Evolutionary conservation across 2,329 filamentous ascomycete genomes (phyloP).

Genomic region (Arthrobotrys megalospora): DNA sequence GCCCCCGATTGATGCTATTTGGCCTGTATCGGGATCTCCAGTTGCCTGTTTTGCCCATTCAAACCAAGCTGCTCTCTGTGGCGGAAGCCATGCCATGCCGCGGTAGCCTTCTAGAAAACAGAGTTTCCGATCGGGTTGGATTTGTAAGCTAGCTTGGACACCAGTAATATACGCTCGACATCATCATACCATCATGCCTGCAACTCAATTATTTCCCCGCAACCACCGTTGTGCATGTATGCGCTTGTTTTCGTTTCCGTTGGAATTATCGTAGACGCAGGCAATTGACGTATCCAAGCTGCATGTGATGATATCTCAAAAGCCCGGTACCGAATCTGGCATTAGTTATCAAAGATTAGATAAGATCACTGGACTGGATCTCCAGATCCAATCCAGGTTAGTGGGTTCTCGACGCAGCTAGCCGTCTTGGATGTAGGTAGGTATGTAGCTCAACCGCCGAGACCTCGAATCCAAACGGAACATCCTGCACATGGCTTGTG

Average conservation of each 20-base stretch:
- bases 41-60: constrained; percentile 18
- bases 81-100: not conserved
- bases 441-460: not conserved
- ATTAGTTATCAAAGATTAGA: constrained; percentile 4
- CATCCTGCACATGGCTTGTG: constrained; percentile 10
- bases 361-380: constrained; percentile 9
- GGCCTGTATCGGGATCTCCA: constrained; percentile 15
- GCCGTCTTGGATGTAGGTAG: not conserved
- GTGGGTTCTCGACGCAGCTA: not conserved
- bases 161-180: not conserved
- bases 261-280: not conserved
- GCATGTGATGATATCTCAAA: not conserved
- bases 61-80: not conserved
- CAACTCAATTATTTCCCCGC: not conserved
- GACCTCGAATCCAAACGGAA: constrained; percentile 7
- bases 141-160: constrained; percentile 14
- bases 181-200: constrained; percentile 2
- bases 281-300: not conserved
- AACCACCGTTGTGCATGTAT: not conserved
- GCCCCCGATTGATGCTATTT: not conserved
- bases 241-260: not conserved
- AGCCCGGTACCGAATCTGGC: not conserved
- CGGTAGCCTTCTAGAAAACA: constrained; percentile 14
- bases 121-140: constrained; percentile 30
- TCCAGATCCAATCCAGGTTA: constrained; percentile 2